Conservation (phyloP, 179 eudicot genomes). For the Beta lomatogona region DNA sequence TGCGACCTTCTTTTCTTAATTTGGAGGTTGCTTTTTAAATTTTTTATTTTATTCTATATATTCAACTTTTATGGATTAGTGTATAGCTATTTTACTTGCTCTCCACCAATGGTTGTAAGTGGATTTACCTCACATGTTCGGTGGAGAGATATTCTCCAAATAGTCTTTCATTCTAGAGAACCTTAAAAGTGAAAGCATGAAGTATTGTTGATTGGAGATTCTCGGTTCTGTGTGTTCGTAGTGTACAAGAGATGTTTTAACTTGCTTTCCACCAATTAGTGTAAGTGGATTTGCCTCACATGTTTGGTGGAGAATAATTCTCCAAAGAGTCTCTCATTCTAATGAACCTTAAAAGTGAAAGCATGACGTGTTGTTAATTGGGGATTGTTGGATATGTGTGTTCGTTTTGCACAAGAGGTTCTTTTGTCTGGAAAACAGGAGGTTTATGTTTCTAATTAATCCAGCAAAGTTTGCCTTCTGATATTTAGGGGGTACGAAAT, state of each 20-base stretch:
- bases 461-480: constrained; percentile 15
- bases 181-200: neutral
- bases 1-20: too few species aligned
- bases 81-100: too few species aligned
- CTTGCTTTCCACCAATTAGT: too few species aligned
- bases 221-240: neutral
- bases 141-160: too few species aligned
- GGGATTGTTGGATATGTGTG: neutral
- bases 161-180: too few species aligned
- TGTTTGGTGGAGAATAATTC: neutral
- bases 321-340: too few species aligned
- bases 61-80: too few species aligned
- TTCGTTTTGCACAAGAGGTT: neutral
- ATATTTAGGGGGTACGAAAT: constrained; percentile 88
- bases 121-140: neutral
- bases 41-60: too few species aligned
- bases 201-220: neutral
- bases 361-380: neutral
- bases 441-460: neutral
- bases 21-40: too few species aligned
- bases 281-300: too few species aligned
- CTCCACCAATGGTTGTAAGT: too few species aligned
- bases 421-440: neutral
- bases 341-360: neutral
- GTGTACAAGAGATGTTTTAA: neutral